Conservation (phyloP, 768 basidiomycete species). For the Suillus sp. region DNA sequence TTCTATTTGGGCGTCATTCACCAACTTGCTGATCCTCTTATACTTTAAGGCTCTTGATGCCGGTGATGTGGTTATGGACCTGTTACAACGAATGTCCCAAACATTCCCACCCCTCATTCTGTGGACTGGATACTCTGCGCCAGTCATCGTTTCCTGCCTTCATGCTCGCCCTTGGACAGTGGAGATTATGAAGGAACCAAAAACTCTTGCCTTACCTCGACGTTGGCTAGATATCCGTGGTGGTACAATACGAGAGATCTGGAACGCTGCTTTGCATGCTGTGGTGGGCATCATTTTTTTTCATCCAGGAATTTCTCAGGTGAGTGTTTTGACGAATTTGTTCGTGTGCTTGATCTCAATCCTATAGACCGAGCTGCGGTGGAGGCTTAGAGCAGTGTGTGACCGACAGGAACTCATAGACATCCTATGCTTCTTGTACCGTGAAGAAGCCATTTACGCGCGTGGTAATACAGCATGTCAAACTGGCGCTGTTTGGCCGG, state of each 20-base stretch:
- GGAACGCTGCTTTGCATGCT: constrained; percentile 73
- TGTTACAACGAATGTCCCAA: constrained; percentile 47
- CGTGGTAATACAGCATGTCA: constrained; percentile 24
- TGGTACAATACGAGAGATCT: constrained; percentile 55
- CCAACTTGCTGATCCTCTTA: constrained; percentile 18
- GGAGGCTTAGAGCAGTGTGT: constrained; percentile 71
- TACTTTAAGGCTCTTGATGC: constrained; percentile 16
- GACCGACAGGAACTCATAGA: constrained; percentile 76
- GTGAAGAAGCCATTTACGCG: constrained; percentile 51
- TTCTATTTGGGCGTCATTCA: background rate
- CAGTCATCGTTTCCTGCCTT: constrained; percentile 58
- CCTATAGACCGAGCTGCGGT: constrained; percentile 63
- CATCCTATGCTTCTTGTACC: constrained; percentile 52
- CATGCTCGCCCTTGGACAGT: constrained; percentile 60
- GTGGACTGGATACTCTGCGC: constrained; percentile 64
- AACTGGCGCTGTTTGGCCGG: constrained; percentile 29
- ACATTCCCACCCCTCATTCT: constrained; percentile 57
- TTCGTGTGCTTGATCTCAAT: constrained; percentile 15
- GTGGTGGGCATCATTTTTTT: constrained; percentile 67
- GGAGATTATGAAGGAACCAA: constrained; percentile 41
- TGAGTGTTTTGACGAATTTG: constrained; percentile 33
- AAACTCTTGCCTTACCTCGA: constrained; percentile 59
- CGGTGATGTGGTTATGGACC: constrained; percentile 29
- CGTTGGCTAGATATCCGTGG: constrained; percentile 82
- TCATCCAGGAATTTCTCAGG: constrained; percentile 76